Evolutionary conservation across 2,329 filamentous ascomycete genomes (phyloP), one percentile per base, ranked within the genome.

Genomic region (Ophiostoma sp.): DNA sequence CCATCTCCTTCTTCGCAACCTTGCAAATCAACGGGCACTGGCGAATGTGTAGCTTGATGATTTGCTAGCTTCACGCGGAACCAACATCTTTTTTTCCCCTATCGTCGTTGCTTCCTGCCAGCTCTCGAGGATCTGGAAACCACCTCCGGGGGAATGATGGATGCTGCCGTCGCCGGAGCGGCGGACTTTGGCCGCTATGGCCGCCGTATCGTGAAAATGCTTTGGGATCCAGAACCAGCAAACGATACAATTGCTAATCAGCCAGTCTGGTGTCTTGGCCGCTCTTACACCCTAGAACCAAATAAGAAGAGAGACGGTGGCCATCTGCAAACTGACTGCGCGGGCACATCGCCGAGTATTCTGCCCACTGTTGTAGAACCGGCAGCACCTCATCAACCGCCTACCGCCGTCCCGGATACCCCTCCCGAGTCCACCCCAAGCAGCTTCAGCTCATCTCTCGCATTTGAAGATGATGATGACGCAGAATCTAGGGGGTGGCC

Each of bases 151-250:
- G 36, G 45, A 42, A 78, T 77, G 33, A 81, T 83, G 80, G 81
- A 83, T 73, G 78, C 78, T 33, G 80, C 81, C 17, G 81, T 86
- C 75, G 84, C 85, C 48, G 80, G 81, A 69, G 90, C 81, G 12
- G 89, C 92, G 72, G 93, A 97, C 79, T 85, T 97, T 74, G 89
- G 92, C 77, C 91, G 92, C 77, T 87, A 87, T 75, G 90, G 91
- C 80, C 93, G 93, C 82, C 92, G 92, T 76, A 90, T 98, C 78
- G 91, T 98, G 74, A 93, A 95, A 83, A 94, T 93, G 84, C 91
- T 98, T 79, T 97, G 94, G 92, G 95, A 98, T 78, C 94, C 94
- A 0, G 91, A 95, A 76, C 95, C 94, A 6, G 89, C 88, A 75
- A 97, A 98, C 83, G 91, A 97, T 80, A 85, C 90, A 73, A 81